Evolutionary conservation across 2,329 filamentous ascomycete genomes (phyloP).

Genomic region (Calonectria ilicicola): DNA sequence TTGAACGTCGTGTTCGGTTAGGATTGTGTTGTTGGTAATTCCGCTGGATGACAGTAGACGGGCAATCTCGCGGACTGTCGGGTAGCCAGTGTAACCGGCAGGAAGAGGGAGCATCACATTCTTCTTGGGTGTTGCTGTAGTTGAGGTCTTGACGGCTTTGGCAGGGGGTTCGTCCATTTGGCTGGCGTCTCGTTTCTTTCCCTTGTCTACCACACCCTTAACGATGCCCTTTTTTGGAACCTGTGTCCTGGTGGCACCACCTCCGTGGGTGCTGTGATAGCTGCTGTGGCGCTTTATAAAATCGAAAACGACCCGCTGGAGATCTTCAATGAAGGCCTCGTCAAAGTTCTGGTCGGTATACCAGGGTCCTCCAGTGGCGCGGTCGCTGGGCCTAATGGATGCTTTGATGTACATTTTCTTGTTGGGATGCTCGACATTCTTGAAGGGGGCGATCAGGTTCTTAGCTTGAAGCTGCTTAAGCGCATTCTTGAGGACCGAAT

Average conservation of each 20-base stretch:
- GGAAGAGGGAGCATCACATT: constrained; percentile 64
- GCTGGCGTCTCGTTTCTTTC: constrained; percentile 64
- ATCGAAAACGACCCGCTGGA: constrained; percentile 80
- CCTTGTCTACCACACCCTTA: constrained; percentile 59
- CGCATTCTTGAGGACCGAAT: constrained; percentile 82
- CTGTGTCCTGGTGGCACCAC: constrained; percentile 51
- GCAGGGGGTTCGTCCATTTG: constrained; percentile 49
- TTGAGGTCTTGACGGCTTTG: constrained; percentile 42
- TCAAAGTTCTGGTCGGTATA: constrained; percentile 93
- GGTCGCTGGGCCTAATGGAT: constrained; percentile 85
- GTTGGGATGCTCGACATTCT: constrained; percentile 89
- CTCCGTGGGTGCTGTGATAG: constrained; percentile 62
- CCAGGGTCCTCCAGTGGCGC: constrained; percentile 94
- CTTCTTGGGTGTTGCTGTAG: constrained; percentile 42
- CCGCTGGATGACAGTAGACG: constrained; percentile 76
- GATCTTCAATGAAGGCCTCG: constrained; percentile 84
- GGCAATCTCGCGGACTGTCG: constrained; percentile 83
- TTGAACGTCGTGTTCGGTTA: constrained; percentile 81
- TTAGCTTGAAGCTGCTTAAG: constrained; percentile 87
- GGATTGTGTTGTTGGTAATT: constrained; percentile 78
- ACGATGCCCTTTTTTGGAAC: constrained; percentile 69
- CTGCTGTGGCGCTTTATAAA: constrained; percentile 80
- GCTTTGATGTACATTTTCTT: constrained; percentile 97
- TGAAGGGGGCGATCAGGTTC: constrained; percentile 87
- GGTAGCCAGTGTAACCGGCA: constrained; percentile 81